These are phyloP conservation scores for Backusella westeae DNA, from an alignment of 192 early-diverging fungal species.

Conservation along the genomic window DNA sequence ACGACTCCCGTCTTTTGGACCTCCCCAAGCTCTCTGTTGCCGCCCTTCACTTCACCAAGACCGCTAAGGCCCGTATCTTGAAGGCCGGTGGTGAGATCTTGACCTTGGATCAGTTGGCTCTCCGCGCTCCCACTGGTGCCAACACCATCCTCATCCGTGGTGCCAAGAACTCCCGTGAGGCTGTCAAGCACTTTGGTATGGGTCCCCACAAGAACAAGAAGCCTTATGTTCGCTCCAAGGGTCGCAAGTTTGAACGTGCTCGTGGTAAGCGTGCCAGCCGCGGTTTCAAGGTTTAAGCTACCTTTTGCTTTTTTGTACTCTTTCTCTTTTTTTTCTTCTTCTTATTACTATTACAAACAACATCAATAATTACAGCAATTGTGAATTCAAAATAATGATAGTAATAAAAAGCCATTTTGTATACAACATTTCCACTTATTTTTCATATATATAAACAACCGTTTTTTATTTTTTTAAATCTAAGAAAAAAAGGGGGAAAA, in stretches of 20 bases:
- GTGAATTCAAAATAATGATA: no score
- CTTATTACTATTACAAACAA: no score
- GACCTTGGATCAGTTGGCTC: constrained; percentile 98
- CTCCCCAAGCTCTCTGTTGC: constrained; percentile 95
- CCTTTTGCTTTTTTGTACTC: neutral
- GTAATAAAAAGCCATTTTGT: no score
- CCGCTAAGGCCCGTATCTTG: constrained; percentile 95
- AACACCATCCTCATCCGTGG: constrained; percentile 96
- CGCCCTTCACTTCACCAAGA: constrained; percentile 94
- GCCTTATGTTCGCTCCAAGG: constrained; percentile 98
- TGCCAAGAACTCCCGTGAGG: constrained; percentile 91
- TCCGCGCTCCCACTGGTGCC: constrained; percentile 96
- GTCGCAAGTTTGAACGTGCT: constrained; percentile 91
- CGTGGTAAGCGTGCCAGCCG: constrained; percentile 99
- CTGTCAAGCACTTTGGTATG: constrained; percentile 99
- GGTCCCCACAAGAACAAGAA: constrained; percentile 43
- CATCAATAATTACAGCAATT: no score
- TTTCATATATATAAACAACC: no score
- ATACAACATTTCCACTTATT: no score
- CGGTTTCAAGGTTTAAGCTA: constrained; percentile 90
- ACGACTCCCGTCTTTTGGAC: constrained; percentile 90
- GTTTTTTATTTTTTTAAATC: neutral
- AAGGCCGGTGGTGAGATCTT: constrained; percentile 98
- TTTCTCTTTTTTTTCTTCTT: neutral
- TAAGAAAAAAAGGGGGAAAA: neutral